A percentile compares a stretch with the other conserved stretches of the same genome.
Evolutionary conservation across 148 eudicot genomes (phyloP).

Genomic region (Pouteria glomerata): DNA sequence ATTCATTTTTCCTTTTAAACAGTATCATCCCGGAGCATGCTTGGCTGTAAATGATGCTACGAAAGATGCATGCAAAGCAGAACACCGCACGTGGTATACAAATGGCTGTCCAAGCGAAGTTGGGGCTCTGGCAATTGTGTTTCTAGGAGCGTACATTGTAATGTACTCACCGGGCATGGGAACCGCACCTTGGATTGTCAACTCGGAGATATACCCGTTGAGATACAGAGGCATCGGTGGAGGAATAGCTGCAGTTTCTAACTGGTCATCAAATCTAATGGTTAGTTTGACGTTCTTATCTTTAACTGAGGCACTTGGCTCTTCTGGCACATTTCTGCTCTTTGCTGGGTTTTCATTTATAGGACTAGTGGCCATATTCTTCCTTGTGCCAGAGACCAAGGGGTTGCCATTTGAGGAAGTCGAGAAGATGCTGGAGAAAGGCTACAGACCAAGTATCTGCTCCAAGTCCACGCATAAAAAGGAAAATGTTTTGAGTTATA

Average conservation of each 20-base stretch:
- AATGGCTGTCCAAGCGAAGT: slow-evolving; percentile 34
- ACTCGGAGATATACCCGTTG: slow-evolving; percentile 41
- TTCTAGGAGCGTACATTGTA: slow-evolving; percentile 30
- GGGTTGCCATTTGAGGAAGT: slow-evolving; percentile 32
- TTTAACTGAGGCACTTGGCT: slow-evolving; percentile 30
- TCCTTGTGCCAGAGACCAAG: slow-evolving; percentile 39
- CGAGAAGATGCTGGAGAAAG: slow-evolving; percentile 20
- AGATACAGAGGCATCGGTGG: slow-evolving; percentile 37
- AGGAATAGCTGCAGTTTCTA: slow-evolving; percentile 40
- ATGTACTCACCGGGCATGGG: slow-evolving; percentile 45
- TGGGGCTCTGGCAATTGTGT: slow-evolving; percentile 29
- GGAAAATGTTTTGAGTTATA: no score
- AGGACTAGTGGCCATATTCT: slow-evolving; percentile 20
- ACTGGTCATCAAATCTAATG: slow-evolving; percentile 40
- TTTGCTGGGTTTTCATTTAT: slow-evolving; percentile 27
- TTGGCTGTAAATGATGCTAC: background rate
- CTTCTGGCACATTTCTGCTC: slow-evolving; percentile 37
- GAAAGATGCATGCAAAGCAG: slow-evolving; percentile 12
- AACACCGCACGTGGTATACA: slow-evolving; percentile 24
- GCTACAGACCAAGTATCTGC: slow-evolving; percentile 14
- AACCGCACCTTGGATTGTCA: slow-evolving; percentile 43
- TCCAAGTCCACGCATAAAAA: no score
- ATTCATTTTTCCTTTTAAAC: no score
- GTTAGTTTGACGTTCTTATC: slow-evolving; percentile 34
- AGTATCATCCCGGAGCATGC: slow-evolving; percentile 37